Evolutionary conservation across 2,329 filamentous ascomycete genomes (phyloP), one percentile per base, ranked within the genome.

Genomic region (Fusarium torulosum): DNA sequence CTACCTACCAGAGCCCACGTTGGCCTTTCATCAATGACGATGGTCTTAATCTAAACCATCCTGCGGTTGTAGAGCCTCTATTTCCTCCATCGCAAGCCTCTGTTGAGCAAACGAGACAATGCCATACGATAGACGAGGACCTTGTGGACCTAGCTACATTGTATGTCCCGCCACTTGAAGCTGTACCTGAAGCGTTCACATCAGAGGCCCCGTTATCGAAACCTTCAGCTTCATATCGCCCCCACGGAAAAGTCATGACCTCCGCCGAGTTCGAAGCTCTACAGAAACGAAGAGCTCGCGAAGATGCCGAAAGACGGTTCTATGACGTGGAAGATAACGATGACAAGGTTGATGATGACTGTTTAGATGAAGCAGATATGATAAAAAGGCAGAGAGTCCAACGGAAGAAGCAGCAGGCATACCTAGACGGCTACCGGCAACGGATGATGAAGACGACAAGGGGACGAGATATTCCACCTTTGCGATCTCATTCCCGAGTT

Each of bases 21-120:
- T 66, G 63, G 63, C 63, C 63, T 17, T 66, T 66, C 27, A 66
- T 66, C 49, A 66, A 57, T 15, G 57, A 66, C 13, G 63, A 66
- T 17, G 27, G 44, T 14, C 31, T 66, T 19, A 63, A 51, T 3
- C 58, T 44, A 11, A 52, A 44, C 1, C 40, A 38, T 13, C 58
- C 59, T 2, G 15, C 27, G 17, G 51, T 63, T 2, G 8, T 19
- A 14, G 59, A 57, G 21, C 59, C 51, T 8, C 42, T 63, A 0
- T 51, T 63, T 13, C 44, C 45, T 11, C 3, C 44, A 3, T 17
- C 59, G 2, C 9, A 15, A 7, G 17, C 4, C 9, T 5, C 21
- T 6, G 14, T n/a, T 7, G 20, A 44, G 2, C 40, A 37, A 21
- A 21, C 56, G 3, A 33, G 45, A 19, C 47, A 45, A 11, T 51